phyloP scores from a whole-genome alignment of 2,329 filamentous ascomycete genomes.

The Exophiala xenobiotica region DNA sequence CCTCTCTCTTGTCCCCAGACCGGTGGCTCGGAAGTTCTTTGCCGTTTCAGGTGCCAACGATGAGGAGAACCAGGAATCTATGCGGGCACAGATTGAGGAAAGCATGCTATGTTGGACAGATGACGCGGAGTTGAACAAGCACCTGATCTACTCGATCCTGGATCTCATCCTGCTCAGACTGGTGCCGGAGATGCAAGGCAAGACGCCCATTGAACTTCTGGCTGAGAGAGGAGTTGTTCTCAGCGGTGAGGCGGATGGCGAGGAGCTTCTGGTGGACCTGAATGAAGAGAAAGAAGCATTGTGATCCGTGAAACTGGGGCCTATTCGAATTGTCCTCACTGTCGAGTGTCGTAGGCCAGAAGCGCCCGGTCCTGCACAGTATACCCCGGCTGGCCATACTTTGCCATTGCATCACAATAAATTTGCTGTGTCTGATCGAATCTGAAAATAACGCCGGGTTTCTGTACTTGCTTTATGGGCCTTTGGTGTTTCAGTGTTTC shows the following conservation, averaged over 20 bases:
- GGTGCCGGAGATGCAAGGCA: slow-evolving; percentile 78
- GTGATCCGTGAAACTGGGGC: no score
- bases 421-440: no score
- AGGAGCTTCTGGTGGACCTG: not conserved
- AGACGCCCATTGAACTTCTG: slow-evolving; percentile 69
- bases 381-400: no score
- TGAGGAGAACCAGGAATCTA: slow-evolving; percentile 50
- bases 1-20: slow-evolving; percentile 43
- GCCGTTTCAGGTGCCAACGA: slow-evolving; percentile 45
- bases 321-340: no score
- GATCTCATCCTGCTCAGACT: slow-evolving; percentile 79
- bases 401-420: no score
- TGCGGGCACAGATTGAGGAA: slow-evolving; percentile 60
- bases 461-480: no score
- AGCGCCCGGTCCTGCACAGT: no score
- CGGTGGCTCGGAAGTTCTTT: slow-evolving; percentile 47
- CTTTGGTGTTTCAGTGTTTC: no score
- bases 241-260: not conserved
- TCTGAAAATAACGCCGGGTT: no score
- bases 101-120: slow-evolving; percentile 70
- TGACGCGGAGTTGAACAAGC: slow-evolving; percentile 88
- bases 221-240: slow-evolving; percentile 62
- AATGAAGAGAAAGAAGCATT: not conserved
- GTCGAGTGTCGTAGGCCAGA: no score
- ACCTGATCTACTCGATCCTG: slow-evolving; percentile 77